Conservation (phyloP, 2,329 filamentous ascomycete genomes). For the Graphilbum fragrans region DNA sequence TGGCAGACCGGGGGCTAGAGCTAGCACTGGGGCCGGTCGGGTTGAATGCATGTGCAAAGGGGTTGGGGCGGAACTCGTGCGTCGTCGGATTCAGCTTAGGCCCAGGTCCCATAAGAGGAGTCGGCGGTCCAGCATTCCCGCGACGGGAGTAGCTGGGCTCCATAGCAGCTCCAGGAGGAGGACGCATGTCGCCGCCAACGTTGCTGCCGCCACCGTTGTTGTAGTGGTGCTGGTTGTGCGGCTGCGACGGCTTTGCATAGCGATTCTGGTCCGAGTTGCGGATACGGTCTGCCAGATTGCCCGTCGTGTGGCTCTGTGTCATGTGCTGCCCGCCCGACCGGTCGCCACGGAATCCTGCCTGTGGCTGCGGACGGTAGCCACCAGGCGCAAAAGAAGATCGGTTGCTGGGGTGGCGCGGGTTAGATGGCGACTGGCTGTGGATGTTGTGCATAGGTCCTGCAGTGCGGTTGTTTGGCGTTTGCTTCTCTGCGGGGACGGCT, state of each 20-base stretch:
- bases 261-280: constrained; percentile 33
- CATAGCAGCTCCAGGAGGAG: constrained; percentile 59
- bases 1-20: constrained; percentile 58
- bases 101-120: constrained; percentile 28
- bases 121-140: constrained; percentile 32
- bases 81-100: constrained; percentile 53
- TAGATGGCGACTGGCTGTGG: constrained; percentile 16
- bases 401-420: constrained; percentile 32
- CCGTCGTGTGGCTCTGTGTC: constrained; percentile 27
- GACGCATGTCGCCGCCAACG: constrained; percentile 57
- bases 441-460: constrained; percentile 4
- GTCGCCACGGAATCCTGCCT: constrained; percentile 32
- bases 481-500: constrained; percentile 1
- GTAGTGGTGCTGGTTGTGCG: constrained; percentile 18
- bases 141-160: constrained; percentile 42
- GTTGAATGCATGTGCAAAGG: constrained; percentile 69
- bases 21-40: constrained; percentile 56
- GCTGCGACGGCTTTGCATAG: constrained; percentile 21
- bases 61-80: constrained; percentile 76
- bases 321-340: constrained; percentile 29
- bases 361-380: constrained; percentile 31
- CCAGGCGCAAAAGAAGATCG: constrained; percentile 38
- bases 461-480: constrained; percentile 2
- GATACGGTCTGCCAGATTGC: constrained; percentile 36
- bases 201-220: no score